These are phyloP conservation scores for Erysiphe pulchra DNA, from an alignment of 2,329 filamentous ascomycete species.

Conservation along the genomic window DNA sequence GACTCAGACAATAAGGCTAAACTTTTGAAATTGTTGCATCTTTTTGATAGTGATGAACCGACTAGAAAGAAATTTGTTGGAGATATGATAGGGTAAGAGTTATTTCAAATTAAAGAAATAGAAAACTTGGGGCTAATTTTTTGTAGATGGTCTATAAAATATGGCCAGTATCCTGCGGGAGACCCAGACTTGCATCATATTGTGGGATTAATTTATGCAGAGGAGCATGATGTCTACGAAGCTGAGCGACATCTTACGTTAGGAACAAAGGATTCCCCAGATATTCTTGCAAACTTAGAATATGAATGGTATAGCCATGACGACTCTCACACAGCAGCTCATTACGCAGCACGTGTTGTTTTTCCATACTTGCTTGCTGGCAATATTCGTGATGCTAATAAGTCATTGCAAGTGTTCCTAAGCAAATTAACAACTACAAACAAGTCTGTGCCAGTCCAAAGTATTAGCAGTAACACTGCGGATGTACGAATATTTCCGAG, in stretches of 20 bases:
- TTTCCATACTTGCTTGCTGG: constrained; percentile 78
- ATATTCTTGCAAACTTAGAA: constrained; percentile 57
- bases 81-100: constrained; percentile 48
- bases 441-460: constrained; percentile 42
- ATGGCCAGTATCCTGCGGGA: constrained; percentile 67
- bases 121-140: constrained; percentile 2
- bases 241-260: constrained; percentile 75
- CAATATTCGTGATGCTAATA: constrained; percentile 73
- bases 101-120: not conserved
- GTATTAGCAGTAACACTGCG: constrained; percentile 47
- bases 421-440: constrained; percentile 31
- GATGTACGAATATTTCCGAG: constrained; percentile 70
- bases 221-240: constrained; percentile 79
- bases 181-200: constrained; percentile 92
- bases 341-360: constrained; percentile 66
- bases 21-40: constrained; percentile 50
- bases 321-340: constrained; percentile 62
- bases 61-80: constrained; percentile 79
- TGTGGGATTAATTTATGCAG: constrained; percentile 65
- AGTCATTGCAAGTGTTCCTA: constrained; percentile 53
- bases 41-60: constrained; percentile 64
- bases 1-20: constrained; percentile 51
- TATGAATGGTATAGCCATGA: constrained; percentile 86
- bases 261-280: constrained; percentile 70
- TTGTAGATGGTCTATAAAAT: constrained; percentile 55